These are phyloP conservation scores for Tylopilus sp. DNA, from an alignment of 768 basidiomycete genomes.

Conservation along the genomic window DNA sequence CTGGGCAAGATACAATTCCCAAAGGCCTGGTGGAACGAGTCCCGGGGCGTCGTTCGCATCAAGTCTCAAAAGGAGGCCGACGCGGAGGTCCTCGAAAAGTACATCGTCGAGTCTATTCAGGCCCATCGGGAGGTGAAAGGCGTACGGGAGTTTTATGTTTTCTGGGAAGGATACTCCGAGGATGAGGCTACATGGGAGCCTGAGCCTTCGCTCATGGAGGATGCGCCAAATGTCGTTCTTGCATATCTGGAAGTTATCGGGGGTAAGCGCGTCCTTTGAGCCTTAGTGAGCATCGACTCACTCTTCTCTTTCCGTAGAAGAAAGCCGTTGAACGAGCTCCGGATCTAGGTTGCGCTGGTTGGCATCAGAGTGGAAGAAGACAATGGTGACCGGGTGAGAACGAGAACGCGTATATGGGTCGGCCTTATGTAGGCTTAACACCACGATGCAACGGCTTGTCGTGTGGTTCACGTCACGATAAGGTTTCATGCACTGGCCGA, in stretches of 20 bases:
- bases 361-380: not conserved
- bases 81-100: constrained; percentile 38
- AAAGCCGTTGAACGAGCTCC: constrained; percentile 1
- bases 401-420: not conserved
- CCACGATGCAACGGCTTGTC: not conserved
- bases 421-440: constrained; percentile 9
- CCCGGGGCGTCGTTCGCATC: constrained; percentile 41
- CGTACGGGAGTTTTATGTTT: constrained; percentile 43
- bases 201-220: constrained; percentile 41
- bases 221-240: constrained; percentile 44
- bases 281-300: not conserved
- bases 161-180: constrained; percentile 54
- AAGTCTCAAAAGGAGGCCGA: constrained; percentile 33
- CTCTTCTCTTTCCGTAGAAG: not conserved
- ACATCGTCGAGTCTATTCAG: constrained; percentile 38
- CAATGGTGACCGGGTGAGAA: constrained; percentile 8
- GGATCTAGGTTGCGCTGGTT: not conserved
- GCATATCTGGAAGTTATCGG: constrained; percentile 34
- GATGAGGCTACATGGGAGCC: constrained; percentile 60
- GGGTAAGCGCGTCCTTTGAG: constrained; percentile 5
- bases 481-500: constrained; percentile 4
- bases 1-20: constrained; percentile 38
- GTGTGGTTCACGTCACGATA: constrained; percentile 11
- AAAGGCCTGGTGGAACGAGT: constrained; percentile 53
- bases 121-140: constrained; percentile 36